Evolutionary conservation across 2,329 filamentous ascomycete genomes (phyloP).

Genomic region (Cladosporium sp.): DNA sequence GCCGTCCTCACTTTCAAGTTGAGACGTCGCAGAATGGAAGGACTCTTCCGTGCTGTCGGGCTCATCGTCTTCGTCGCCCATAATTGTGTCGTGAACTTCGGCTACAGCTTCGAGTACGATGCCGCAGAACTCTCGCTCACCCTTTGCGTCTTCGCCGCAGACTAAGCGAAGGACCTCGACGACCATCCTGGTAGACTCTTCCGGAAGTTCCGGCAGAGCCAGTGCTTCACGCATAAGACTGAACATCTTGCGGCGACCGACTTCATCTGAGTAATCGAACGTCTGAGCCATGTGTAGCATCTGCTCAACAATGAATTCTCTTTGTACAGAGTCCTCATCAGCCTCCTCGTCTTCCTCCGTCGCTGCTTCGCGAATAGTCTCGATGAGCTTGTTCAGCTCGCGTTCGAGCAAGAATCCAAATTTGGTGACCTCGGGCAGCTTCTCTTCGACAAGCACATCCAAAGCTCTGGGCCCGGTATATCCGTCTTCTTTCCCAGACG

Average conservation of each 20-base stretch:
- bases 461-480: conserved; percentile 68
- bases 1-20: conserved; percentile 69
- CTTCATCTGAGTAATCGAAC: conserved; percentile 96
- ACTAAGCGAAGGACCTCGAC: conserved; percentile 81
- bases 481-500: conserved; percentile 53
- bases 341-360: conserved; percentile 63
- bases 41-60: conserved; percentile 63
- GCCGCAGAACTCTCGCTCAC: conserved; percentile 80
- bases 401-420: conserved; percentile 84
- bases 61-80: conserved; percentile 61
- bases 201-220: conserved; percentile 82
- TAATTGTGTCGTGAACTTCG: conserved; percentile 93
- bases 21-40: conserved; percentile 90
- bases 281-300: conserved; percentile 88
- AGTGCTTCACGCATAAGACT: conserved; percentile 82
- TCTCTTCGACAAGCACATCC: conserved; percentile 79
- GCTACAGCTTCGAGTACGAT: conserved; percentile 90
- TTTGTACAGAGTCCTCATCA: conserved; percentile 82
- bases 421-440: conserved; percentile 90
- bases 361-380: conserved; percentile 60
- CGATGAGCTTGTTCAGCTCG: conserved; percentile 70
- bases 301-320: conserved; percentile 95
- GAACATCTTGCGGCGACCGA: conserved; percentile 95
- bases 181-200: conserved; percentile 87
- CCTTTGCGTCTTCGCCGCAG: conserved; percentile 72